Evolutionary conservation across 192 early-diverging fungal species (phyloP), one percentile per base, ranked within the genome.

Genomic region (Umbelopsis sp.): DNA sequence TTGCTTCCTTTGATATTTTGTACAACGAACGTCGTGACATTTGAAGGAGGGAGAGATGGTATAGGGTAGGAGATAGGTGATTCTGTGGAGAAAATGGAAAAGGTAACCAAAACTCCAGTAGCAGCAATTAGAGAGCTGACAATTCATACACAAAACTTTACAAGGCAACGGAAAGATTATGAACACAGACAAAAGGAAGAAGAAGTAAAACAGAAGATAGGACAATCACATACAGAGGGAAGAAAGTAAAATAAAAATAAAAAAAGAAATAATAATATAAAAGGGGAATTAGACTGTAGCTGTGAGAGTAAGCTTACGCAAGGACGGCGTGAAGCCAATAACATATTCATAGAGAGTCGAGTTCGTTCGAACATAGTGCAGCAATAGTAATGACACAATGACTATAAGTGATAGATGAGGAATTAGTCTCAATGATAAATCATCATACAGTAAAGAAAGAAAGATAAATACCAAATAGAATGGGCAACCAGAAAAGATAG

Each of bases 401-500:
- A 62, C 56, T 62, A 26, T 24, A 53, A 5, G 53, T 9, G 34
- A 62, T n/a, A n/a, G 4, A 62, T 14, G 31, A 12, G 10, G 16
- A 62, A 11, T n/a, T n/a, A n/a, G 12, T 32, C 3, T 16, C 11
- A n/a, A 34, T 62, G 31, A 9, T 32, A 4, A 14, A 20, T 16
- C 22, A 29, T 1, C 38, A 11, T 41, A 5, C 38, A 41, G 1
- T 41, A 41, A 41, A 41, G 1, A 41, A 41, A 11, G n/a, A n/a
- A 3, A 0, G 5, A 41, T 7, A 62, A 45, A 50, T 70, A 77
- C 69, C 79, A 4, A 82, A 69, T 49, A 85, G 31, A 14, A 81
- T 75, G 26, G 84, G 84, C 24, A 85, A 77, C 84, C 84, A 85
- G 71, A 85, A 85, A 44, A 85, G 49, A 74, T 78, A 85, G 11